Evolutionary conservation across 352 stramenopile genomes (phyloP).

Genomic region (Sclerospora graminicola): DNA sequence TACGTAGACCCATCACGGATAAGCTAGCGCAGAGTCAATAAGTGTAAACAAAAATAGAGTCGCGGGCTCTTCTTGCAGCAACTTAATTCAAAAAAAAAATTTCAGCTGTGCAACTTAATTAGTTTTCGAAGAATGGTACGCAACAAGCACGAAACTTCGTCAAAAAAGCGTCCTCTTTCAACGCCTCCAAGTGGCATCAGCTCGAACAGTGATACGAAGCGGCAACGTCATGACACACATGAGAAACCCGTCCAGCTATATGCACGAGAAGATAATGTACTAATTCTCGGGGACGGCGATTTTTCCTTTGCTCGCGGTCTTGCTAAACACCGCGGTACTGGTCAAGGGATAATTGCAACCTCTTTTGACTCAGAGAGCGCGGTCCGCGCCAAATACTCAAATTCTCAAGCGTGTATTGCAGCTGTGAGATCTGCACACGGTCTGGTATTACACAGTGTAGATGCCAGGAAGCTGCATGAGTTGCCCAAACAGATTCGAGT

Average conservation of each 20-base stretch:
- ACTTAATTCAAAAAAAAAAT: no score
- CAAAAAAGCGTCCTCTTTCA: conserved; percentile 6
- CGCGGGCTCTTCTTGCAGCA: no score
- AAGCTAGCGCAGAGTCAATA: no score
- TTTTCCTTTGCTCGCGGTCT: conserved; percentile 76
- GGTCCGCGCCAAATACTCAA: conserved; percentile 69
- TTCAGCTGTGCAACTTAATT: no score
- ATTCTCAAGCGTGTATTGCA: conserved; percentile 58
- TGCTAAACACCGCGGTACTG: conserved; percentile 46
- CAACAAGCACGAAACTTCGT: conserved; percentile 30
- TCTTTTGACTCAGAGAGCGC: conserved; percentile 64
- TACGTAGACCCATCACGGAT: conserved; percentile 51
- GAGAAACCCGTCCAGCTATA: conserved; percentile 29
- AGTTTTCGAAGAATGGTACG: conserved; percentile 23
- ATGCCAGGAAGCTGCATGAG: conserved; percentile 67
- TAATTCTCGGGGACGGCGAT: conserved; percentile 78
- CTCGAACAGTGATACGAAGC: conserved; percentile 18
- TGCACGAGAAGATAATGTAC: conserved; percentile 34
- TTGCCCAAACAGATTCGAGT: conserved; percentile 28
- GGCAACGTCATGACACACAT: conserved; percentile 6
- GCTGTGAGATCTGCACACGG: conserved; percentile 31
- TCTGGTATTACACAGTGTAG: conserved; percentile 61
- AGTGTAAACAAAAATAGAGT: no score
- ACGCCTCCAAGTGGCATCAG: background rate
- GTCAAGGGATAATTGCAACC: conserved; percentile 49